phyloP scores from a whole-genome alignment of 2,329 filamentous ascomycete species.

The Botryotinia convoluta region DNA sequence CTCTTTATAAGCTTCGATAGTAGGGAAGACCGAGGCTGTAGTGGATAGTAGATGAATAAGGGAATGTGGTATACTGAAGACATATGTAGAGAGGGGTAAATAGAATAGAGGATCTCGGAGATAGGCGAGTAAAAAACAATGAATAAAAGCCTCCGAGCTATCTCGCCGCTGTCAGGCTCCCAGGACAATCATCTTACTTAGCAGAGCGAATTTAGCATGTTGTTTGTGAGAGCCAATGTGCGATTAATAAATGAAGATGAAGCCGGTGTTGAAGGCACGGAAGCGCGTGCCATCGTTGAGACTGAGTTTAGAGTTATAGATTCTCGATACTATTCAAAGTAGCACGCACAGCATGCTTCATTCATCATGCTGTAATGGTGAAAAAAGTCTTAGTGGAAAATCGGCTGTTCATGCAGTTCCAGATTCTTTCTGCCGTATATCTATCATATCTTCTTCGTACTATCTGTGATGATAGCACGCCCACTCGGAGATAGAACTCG shows the following conservation, averaged over 20 bases:
- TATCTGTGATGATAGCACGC: background rate
- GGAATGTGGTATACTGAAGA: background rate
- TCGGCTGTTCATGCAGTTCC: background rate
- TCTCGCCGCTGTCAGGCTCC: too few relatives aligned
- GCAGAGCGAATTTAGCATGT: background rate
- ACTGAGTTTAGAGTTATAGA: background rate
- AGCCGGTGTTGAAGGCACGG: fast-evolving
- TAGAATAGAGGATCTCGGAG: fast-evolving
- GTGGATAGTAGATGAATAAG: background rate
- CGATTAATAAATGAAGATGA: background rate
- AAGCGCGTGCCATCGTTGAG: background rate
- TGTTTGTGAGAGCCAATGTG: background rate
- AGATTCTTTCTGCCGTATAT: background rate
- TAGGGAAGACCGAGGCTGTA: background rate
- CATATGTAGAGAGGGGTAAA: background rate
- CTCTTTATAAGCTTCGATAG: background rate
- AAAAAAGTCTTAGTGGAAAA: background rate
- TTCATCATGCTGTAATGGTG: background rate
- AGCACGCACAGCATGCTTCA: background rate
- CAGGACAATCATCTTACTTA: background rate
- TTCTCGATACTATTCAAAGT: too few relatives aligned
- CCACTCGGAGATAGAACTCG: background rate
- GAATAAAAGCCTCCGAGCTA: background rate
- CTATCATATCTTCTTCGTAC: background rate
- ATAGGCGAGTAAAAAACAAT: background rate